phyloP scores from a whole-genome alignment of 768 basidiomycete genomes.

The Trametes gibbosa region DNA sequence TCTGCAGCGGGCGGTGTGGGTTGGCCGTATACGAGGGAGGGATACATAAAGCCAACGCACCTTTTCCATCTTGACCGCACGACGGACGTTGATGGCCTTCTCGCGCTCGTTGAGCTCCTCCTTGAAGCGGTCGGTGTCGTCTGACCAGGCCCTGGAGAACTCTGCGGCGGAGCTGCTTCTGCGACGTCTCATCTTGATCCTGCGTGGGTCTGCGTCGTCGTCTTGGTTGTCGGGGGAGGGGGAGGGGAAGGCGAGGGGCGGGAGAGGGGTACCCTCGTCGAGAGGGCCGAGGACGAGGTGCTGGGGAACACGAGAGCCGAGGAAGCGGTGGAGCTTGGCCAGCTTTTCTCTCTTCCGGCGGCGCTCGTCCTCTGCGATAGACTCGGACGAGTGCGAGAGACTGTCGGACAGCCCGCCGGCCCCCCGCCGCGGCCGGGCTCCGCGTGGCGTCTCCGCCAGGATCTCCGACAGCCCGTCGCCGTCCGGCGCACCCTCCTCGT shows the following conservation, averaged over 20 bases:
- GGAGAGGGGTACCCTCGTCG: conserved; percentile 32
- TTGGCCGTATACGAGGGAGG: not conserved
- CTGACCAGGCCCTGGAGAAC: conserved; percentile 46
- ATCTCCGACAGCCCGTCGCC: conserved; percentile 33
- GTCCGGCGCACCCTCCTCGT: conserved; percentile 44
- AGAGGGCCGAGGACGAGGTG: conserved; percentile 58
- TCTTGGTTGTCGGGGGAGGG: conserved; percentile 23
- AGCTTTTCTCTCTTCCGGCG: conserved; percentile 72
- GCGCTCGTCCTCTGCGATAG: conserved; percentile 58
- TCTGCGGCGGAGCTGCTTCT: conserved; percentile 54
- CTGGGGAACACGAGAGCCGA: conserved; percentile 77
- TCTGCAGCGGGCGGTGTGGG: conserved; percentile 38
- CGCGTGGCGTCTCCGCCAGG: conserved; percentile 31
- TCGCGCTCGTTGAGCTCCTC: conserved; percentile 70
- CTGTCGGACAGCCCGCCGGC: conserved; percentile 48
- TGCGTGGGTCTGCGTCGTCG: conserved; percentile 29
- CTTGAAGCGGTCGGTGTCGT: conserved; percentile 59
- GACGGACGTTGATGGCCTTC: conserved; percentile 74
- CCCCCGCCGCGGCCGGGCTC: conserved; percentile 33
- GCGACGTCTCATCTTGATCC: conserved; percentile 46
- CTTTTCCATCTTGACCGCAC: conserved; percentile 88
- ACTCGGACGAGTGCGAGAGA: conserved; percentile 39
- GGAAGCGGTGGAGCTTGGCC: conserved; percentile 79
- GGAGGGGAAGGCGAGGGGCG: conserved; percentile 28
- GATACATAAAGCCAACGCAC: conserved; percentile 38